Evolutionary conservation across 1,284 basidiomycete genomes (phyloP).

Genomic region (Papiliotrema fonsecae): DNA sequence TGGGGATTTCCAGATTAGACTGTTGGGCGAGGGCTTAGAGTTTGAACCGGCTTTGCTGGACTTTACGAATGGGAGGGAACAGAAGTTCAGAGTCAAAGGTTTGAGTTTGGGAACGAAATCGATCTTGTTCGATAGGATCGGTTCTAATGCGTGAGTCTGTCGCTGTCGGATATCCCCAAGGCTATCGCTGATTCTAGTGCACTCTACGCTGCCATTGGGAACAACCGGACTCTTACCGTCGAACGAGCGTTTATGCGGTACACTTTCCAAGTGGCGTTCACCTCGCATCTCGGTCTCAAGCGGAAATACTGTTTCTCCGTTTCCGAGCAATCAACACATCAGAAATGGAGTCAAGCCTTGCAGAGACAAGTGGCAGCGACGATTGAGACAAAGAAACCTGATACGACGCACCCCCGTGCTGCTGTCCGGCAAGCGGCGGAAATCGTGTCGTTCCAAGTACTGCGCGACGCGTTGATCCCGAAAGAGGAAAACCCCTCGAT

Average conservation of each 20-base stretch:
- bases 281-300: slow-evolving; percentile 62
- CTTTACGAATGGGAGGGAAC: slow-evolving; percentile 70
- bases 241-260: slow-evolving; percentile 91
- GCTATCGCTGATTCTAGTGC: slow-evolving; percentile 39
- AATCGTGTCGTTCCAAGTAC: slow-evolving; percentile 66
- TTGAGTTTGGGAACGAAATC: slow-evolving; percentile 72
- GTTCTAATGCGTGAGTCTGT: slow-evolving; percentile 67
- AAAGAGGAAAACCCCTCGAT: too few species aligned
- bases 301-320: slow-evolving; percentile 91
- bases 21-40: slow-evolving; percentile 75
- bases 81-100: slow-evolving; percentile 80
- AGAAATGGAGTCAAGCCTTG: slow-evolving; percentile 68
- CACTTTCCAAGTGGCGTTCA: slow-evolving; percentile 83
- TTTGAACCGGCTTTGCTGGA: slow-evolving; percentile 78
- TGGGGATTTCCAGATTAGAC: slow-evolving; percentile 67
- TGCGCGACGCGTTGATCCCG: slow-evolving; percentile 72
- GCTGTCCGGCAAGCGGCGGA: slow-evolving; percentile 58
- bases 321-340: slow-evolving; percentile 64
- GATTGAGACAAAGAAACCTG: slow-evolving; percentile 54
- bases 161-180: slow-evolving; percentile 11
- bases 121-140: slow-evolving; percentile 72
- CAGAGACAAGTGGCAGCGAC: slow-evolving; percentile 63
- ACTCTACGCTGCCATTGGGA: slow-evolving; percentile 70
- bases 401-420: slow-evolving; percentile 1
- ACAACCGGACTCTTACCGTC: slow-evolving; percentile 67